Percentiles rank a stretch among this genome's conserved stretches.
These are phyloP conservation scores for Solanum chilense DNA, from an alignment of 257 asterid genomes.

Conservation along the genomic window DNA sequence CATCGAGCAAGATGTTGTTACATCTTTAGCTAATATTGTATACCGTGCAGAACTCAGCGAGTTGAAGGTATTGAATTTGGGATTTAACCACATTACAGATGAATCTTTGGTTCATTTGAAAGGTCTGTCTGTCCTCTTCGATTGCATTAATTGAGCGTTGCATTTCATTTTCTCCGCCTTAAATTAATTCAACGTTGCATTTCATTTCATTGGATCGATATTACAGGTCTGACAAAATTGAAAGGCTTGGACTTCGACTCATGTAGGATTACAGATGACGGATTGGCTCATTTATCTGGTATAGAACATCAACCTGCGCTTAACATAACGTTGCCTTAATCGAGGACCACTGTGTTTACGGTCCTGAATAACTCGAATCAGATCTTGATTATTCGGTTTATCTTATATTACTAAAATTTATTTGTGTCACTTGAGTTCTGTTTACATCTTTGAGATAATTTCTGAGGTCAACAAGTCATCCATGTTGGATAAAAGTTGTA, in stretches of 20 bases:
- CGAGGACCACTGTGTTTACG: background rate
- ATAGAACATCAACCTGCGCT: background rate
- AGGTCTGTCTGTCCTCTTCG: background rate
- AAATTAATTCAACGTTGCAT: background rate
- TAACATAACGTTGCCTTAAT: background rate
- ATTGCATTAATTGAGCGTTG: background rate
- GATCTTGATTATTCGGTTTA: background rate
- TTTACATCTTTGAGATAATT: background rate
- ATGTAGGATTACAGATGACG: background rate
- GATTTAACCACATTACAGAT: background rate
- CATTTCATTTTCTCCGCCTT: background rate
- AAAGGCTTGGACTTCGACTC: background rate
- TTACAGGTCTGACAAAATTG: background rate
- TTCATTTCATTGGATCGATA: background rate
- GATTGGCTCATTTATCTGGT: background rate
- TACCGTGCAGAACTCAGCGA: background rate
- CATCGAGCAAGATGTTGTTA: background rate
- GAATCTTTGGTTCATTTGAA: background rate
- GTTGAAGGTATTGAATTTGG: conserved; percentile 1
- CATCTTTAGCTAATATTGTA: background rate
- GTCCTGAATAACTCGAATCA: background rate
- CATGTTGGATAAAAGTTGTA: background rate
- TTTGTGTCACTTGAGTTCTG: background rate
- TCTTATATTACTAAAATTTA: background rate
- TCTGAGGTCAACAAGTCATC: background rate